Evolutionary conservation across 306 rosid species (phyloP).

Genomic region (Prunus davidiana): DNA sequence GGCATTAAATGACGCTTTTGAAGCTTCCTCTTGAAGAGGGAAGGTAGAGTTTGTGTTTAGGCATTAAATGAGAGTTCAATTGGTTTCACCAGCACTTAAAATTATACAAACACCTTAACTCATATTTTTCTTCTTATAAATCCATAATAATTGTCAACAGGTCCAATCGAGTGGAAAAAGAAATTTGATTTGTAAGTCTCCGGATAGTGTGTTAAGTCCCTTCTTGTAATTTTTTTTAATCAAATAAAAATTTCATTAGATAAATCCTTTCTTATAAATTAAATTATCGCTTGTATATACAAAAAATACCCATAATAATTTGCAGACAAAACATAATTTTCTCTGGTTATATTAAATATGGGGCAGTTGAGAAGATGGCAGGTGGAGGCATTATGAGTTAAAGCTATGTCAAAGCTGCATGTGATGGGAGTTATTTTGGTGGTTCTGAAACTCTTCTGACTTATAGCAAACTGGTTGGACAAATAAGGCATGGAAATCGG

Average conservation of each 20-base stretch:
- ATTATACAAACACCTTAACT: not conserved
- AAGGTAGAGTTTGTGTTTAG: conserved; percentile 60
- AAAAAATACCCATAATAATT: not conserved
- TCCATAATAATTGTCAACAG: too few relatives aligned
- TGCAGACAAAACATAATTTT: not conserved
- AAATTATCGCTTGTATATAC: too few relatives aligned
- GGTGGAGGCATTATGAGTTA: conserved; percentile 17
- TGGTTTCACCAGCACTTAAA: conserved; percentile 28
- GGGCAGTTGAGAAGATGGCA: conserved; percentile 32
- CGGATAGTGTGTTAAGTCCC: too few relatives aligned
- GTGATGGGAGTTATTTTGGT: conserved; percentile 69
- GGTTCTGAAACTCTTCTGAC: conserved; percentile 32
- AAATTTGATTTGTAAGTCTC: too few relatives aligned
- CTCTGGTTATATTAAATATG: not conserved
- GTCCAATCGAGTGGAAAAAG: too few relatives aligned
- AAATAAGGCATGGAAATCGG: conserved; percentile 10
- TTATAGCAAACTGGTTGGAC: not conserved
- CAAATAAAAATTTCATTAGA: too few relatives aligned
- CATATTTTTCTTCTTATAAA: not conserved
- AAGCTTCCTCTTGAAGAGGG: conserved; percentile 42
- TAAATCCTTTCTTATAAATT: too few relatives aligned
- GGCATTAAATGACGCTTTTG: conserved; percentile 19
- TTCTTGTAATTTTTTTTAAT: too few relatives aligned
- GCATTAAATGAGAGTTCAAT: conserved; percentile 47
- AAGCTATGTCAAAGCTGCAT: conserved; percentile 33